Base-by-base conservation (phyloP, 2,329 filamentous ascomycete species). In the Thielaviopsis populi region DNA sequence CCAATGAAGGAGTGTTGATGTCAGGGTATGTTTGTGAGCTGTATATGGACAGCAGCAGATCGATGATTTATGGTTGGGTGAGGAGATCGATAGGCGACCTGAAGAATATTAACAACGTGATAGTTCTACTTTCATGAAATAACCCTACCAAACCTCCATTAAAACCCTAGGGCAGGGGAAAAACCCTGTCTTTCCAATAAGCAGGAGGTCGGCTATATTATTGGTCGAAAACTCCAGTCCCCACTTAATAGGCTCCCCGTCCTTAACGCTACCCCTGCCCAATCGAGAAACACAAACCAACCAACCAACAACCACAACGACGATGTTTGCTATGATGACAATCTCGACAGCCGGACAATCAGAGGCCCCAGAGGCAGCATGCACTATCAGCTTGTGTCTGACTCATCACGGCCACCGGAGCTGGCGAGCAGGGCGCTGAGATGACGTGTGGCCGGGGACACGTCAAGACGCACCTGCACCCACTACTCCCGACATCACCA, bases 301-400 rank as follows among this genome's bases (percentile, higher is more conserved):
- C 61, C 61, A 62, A 62, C 61, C 61, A 62, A 62, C 48, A 40
- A 40, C 27, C 30, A 53, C 48, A 13, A 54, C 37, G 30, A 54
- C 30, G 19, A 19, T 62, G 15, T 30, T 54, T 56, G 13, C 11
- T 7, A 43, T 17, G 17, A 41, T 10, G 30, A 17, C n/a, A 40
- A 27, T 62, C 8, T 27, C 43, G n/a, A 22, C 37, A 33, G 24
- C 30, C 17, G 8, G n/a, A 8, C 7, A 37, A 27, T 33, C 2
- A 15, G 27, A 42, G 37, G 37, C 22, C 41, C 3, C 33, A 50
- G 46, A 50, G 46, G 46, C 46, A 15, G 24, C 46, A 41, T 33
- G 24, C 30, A 40, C 4, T 17, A 30, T 3, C 30, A 17, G 22
- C 50, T 15, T 19, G 50, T 54, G 30, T 13, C 0, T 30, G 15